Evolutionary conservation across 768 basidiomycete species (phyloP), one percentile per base, ranked within the genome.

Genomic region (Amanita rimosa): DNA sequence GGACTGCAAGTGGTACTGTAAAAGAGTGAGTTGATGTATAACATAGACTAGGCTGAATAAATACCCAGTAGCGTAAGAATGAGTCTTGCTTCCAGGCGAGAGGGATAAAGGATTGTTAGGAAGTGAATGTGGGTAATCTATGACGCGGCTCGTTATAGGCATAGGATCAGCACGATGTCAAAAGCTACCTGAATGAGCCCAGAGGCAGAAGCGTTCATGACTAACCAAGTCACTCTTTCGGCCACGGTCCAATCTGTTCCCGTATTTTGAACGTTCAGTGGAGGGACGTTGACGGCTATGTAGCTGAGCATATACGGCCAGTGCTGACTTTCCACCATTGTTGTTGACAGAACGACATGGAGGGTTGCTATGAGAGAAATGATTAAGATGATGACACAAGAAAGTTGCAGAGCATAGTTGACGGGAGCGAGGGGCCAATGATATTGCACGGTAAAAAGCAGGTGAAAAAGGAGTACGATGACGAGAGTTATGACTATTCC

Each of bases 281-380:
- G 80, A 4, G 89, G 88, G 0, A 93, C 79, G 52, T 79, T 73
- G 33, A 94, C 78, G 6, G 89, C 81, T 48, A 97, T 74, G 58
- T 96, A 99, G 57, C 83, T 85, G 35, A 97, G 79, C 88, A 96
- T 95, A 64, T 92, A 99, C 0, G 96, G 94, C 92, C 92, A 96
- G 36, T 69, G 67, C 54, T 76, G 71, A 56, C 85, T 89, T 59
- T 85, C 79, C 2, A 67, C 57, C 3, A 75, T 63, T 1, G 82
- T 68, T 0, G 75, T 67, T 1, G 74, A 67, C 5, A 95, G 70
- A 16, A 95, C 74, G 55, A 92, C 76, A 59, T 81, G 77, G 41
- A 94, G 70, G 1, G 85, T 89, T 7, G 88, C 85, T 41, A 82
- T 74, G 47, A 85, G 73, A 13, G 83, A 85, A 31, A 85, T 74